Conservation (phyloP, 2,329 filamentous ascomycete genomes). For the Arthrobotrys conoides region DNA sequence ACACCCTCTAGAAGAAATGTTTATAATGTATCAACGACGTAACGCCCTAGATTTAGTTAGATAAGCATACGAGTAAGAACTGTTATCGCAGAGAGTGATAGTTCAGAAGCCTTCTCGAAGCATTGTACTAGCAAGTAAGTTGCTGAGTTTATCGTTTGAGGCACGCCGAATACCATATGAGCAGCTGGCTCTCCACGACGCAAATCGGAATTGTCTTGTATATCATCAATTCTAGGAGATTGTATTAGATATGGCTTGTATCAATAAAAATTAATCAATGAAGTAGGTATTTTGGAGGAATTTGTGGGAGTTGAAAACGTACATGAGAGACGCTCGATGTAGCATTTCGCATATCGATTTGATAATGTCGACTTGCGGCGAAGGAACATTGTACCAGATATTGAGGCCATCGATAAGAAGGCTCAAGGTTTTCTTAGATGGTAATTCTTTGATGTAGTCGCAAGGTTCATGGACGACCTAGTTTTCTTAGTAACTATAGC, state of each 20-base stretch:
- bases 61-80: constrained; percentile 17
- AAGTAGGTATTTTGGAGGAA: too few species aligned
- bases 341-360: constrained; percentile 23
- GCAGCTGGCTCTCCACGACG: constrained; percentile 16
- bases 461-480: constrained; percentile 25
- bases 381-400: constrained; percentile 36
- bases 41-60: background rate
- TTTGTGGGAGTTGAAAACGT: background rate
- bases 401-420: constrained; percentile 35
- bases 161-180: constrained; percentile 13
- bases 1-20: constrained; percentile 15
- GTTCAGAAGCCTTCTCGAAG: background rate
- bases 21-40: background rate
- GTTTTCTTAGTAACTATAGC: background rate
- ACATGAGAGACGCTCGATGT: constrained; percentile 26
- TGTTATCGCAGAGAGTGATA: background rate
- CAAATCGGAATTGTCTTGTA: constrained; percentile 10
- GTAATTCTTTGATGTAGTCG: constrained; percentile 21
- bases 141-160: constrained; percentile 18
- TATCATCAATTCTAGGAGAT: constrained; percentile 28
- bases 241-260: background rate
- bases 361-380: constrained; percentile 21
- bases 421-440: constrained; percentile 24
- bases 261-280: background rate
- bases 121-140: constrained; percentile 2